Conservation (phyloP, 805 yeast species). For the Ogataea haglerorum region DNA sequence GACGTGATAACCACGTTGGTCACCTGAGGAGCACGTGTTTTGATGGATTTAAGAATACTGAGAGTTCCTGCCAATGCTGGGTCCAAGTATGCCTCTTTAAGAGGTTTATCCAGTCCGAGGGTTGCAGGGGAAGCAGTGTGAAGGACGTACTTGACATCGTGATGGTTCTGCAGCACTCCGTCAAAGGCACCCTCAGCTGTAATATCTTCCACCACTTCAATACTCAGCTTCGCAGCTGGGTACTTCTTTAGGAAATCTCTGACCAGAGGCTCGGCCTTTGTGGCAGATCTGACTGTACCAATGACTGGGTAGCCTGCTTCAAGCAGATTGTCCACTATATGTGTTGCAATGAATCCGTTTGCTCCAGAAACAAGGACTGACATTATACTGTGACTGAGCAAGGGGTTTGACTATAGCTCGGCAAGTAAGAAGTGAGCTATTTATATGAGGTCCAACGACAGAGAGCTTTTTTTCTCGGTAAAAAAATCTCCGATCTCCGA, state of each 20-base stretch:
- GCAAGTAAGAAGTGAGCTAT: too few relatives aligned
- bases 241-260: constrained; percentile 28
- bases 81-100: constrained; percentile 45
- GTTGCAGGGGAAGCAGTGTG: constrained; percentile 50
- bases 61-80: constrained; percentile 57
- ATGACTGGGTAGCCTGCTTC: constrained; percentile 42
- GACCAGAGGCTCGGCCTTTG: constrained; percentile 39
- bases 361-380: constrained; percentile 38
- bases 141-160: constrained; percentile 39
- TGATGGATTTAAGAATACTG: constrained; percentile 42
- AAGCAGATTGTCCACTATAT: constrained; percentile 40
- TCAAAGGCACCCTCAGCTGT: constrained; percentile 43
- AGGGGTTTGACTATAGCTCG: too few relatives aligned
- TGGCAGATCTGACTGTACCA: constrained; percentile 46
- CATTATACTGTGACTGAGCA: too few relatives aligned
- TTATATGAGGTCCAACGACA: too few relatives aligned
- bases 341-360: constrained; percentile 52
- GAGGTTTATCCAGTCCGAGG: constrained; percentile 35
- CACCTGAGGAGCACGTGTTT: constrained; percentile 39
- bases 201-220: constrained; percentile 35
- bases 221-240: constrained; percentile 22
- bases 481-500: too few relatives aligned
- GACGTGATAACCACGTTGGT: constrained; percentile 51
- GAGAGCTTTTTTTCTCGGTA: too few relatives aligned
- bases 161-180: constrained; percentile 36